Evolutionary conservation across 192 early-diverging fungal genomes (phyloP).

Genomic region (Linnemannia schmuckeri): DNA sequence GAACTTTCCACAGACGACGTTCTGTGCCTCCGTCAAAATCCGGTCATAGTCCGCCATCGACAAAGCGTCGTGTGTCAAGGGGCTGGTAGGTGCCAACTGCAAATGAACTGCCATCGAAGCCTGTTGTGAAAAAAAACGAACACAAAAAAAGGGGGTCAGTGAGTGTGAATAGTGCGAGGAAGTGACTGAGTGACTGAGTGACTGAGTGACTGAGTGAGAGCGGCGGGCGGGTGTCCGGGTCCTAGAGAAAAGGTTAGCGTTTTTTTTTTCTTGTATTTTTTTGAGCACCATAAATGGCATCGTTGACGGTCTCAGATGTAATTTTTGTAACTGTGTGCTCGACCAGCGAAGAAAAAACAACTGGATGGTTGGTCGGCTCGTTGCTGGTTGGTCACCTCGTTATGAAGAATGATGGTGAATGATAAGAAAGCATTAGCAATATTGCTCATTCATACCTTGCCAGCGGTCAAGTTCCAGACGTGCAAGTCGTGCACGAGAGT

Average conservation of each 20-base stretch:
- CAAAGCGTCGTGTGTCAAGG: conserved; percentile 6
- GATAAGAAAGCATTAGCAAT: not conserved
- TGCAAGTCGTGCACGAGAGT: conserved; percentile 68
- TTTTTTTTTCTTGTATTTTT: not conserved
- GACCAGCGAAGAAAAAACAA: not conserved
- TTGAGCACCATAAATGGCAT: conserved; percentile 28
- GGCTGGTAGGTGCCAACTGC: conserved; percentile 19
- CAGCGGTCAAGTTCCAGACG: conserved; percentile 69
- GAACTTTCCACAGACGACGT: conserved; percentile 63
- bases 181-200: not conserved
- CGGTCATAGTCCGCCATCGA: conserved; percentile 61
- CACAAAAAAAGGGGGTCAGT: not conserved
- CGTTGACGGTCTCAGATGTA: conserved; percentile 1
- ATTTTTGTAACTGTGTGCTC: conserved; percentile 1
- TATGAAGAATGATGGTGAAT: not conserved
- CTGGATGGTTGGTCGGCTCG: not conserved
- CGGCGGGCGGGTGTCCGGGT: not conserved
- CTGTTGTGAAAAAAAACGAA: conserved; percentile 15
- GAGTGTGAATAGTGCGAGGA: not conserved
- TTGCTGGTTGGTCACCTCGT: not conserved
- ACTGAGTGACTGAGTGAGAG: not conserved
- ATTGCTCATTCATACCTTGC: conserved; percentile 51
- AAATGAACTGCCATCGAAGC: conserved; percentile 40
- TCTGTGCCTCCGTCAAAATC: conserved; percentile 64
- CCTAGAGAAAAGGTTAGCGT: not conserved